phyloP scores from a whole-genome alignment of 2,329 filamentous ascomycete species.

The Fusarium sp. region DNA sequence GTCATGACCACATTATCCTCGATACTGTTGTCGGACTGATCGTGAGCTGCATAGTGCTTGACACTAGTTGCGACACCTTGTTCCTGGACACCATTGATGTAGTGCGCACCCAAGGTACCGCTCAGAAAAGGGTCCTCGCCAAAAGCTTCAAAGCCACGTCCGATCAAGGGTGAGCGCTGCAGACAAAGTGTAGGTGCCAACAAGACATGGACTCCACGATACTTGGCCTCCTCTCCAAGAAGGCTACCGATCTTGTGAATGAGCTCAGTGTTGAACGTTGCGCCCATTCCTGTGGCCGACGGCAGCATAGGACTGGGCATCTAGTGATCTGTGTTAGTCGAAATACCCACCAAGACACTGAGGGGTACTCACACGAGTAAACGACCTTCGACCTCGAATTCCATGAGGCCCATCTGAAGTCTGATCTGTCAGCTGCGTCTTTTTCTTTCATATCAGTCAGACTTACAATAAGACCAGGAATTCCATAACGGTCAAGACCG shows the following conservation, averaged over 20 bases:
- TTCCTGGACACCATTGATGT: constrained; percentile 53
- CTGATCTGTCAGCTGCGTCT: not conserved
- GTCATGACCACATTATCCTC: constrained; percentile 38
- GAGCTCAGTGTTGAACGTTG: constrained; percentile 71
- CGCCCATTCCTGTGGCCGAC: constrained; percentile 58
- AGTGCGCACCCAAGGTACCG: constrained; percentile 48
- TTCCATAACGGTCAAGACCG: constrained; percentile 13
- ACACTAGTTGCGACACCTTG: constrained; percentile 53
- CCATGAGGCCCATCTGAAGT: constrained; percentile 42
- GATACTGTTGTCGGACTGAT: constrained; percentile 46
- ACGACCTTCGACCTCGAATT: constrained; percentile 36
- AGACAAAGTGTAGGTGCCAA: constrained; percentile 52
- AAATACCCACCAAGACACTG: accelerated
- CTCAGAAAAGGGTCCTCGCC: constrained; percentile 55
- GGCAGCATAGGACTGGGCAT: constrained; percentile 54
- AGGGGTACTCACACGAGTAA: constrained; percentile 24
- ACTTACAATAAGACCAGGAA: constrained; percentile 34
- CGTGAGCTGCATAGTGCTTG: constrained; percentile 57
- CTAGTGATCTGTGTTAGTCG: not conserved
- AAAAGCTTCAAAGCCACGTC: constrained; percentile 56
- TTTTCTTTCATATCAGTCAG: accelerated
- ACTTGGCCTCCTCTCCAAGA: constrained; percentile 62
- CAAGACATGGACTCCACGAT: constrained; percentile 76
- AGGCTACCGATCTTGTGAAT: constrained; percentile 66
- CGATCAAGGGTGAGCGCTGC: constrained; percentile 55